Evolutionary conservation across 139 green algal species (phyloP), one percentile per base, ranked within the genome.

Genomic region (Chlamydomonas sp.): DNA sequence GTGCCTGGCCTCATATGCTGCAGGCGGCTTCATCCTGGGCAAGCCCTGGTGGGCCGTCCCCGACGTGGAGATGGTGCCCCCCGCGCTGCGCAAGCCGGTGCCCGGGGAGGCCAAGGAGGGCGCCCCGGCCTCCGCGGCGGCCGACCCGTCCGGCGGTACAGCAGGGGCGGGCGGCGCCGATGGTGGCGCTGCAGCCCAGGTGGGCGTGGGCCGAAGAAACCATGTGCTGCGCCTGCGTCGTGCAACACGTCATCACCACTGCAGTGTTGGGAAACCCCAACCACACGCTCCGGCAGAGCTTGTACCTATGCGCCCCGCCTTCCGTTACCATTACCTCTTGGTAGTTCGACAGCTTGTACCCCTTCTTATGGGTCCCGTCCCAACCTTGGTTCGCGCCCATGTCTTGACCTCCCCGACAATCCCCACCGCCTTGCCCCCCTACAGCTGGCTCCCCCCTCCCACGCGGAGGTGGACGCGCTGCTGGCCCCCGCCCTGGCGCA

Each of bases 1-100:
- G 31, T 49, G 31, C 31, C 31, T 49, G 31, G 31, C 31, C 31
- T 49, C 31, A 49, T 49, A 49, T 49, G 31, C 57, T 18, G 1
- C 82, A 86, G 83, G 83, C 31, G 83, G 83, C 83, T 88, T 88
- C 63, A 82, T 88, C 73, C 83, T 88, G 17, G 83, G 83, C 61
- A 86, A 86, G 82, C 82, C 82, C 60, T 86, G 82, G 82, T 86
- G 82, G 82, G 69, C 8, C 16, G 15, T 61, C 10, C 82, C 82
- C 5, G 82, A 79, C 1, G 60, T 72, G 3, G 71, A 62, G 4
- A 6, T 5, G 3, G 82, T 86, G 82, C 59, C 82, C 10, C 7
- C 71, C 4, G 9, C 18, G 1, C 82, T 63, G 71, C 60, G 82
- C 31, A 86, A 79, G 69, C 82, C 82, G 58, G 68, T 86, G 10